Evolutionary conservation across 306 rosid species (phyloP).

Genomic region (Cicer bijugum): DNA sequence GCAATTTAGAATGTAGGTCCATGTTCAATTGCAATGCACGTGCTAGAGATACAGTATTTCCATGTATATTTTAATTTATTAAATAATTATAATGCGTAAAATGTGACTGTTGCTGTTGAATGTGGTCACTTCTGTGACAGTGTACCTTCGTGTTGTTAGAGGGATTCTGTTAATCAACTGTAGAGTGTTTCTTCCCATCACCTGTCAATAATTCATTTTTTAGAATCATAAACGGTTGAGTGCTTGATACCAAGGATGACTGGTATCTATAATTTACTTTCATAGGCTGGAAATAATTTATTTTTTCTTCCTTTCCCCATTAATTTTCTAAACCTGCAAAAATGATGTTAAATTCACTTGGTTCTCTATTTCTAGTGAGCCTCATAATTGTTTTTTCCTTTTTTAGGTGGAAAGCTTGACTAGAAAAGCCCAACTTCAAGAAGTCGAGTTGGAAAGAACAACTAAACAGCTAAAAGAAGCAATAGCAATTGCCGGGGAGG

Average conservation of each 20-base stretch:
- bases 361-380: constrained; percentile 42
- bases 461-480: constrained; percentile 95
- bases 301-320: constrained; percentile 8
- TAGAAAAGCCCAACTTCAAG: constrained; percentile 88
- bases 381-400: constrained; percentile 37
- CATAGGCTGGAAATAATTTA: constrained; percentile 16
- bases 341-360: constrained; percentile 30
- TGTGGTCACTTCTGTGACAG: constrained; percentile 26
- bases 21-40: constrained; percentile 11
- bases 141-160: constrained; percentile 9
- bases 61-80: neutral
- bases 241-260: constrained; percentile 26
- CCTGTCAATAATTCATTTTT: constrained; percentile 13
- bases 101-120: constrained; percentile 25
- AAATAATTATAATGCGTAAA: constrained; percentile 16
- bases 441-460: constrained; percentile 86
- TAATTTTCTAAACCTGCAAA: constrained; percentile 1
- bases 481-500: constrained; percentile 84
- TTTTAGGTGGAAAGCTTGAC: constrained; percentile 87
- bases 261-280: constrained; percentile 23
- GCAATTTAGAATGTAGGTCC: constrained; percentile 10
- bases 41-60: constrained; percentile 3
- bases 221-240: neutral
- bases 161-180: constrained; percentile 20
- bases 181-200: constrained; percentile 26